Conservation (phyloP, 768 basidiomycete species). For the Termitomyces sp. region DNA sequence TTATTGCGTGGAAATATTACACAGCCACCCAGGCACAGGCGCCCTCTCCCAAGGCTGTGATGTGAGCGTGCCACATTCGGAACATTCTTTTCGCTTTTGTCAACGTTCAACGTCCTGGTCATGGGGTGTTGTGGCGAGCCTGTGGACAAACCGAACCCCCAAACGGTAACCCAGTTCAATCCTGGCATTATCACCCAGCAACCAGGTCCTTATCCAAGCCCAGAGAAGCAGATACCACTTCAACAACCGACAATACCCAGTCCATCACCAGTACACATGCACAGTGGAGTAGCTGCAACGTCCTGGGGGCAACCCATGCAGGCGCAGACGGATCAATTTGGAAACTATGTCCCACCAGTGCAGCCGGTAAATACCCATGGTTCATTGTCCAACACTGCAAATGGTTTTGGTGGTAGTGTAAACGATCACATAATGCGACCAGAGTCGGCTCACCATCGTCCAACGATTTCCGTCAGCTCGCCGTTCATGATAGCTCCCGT, state of each 20-base stretch:
- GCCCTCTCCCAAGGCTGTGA: constrained; percentile 7
- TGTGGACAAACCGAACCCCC: constrained; percentile 24
- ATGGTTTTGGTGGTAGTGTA: constrained; percentile 15
- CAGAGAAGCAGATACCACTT: constrained; percentile 40
- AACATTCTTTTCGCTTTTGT: neutral
- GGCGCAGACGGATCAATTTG: constrained; percentile 28
- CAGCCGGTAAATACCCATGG: constrained; percentile 15
- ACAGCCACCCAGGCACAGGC: constrained; percentile 25
- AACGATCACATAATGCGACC: constrained; percentile 26
- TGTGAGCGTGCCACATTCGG: constrained; percentile 1
- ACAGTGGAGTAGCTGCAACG: constrained; percentile 13
- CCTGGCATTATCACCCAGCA: constrained; percentile 43
- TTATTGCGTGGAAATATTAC: constrained; percentile 8
- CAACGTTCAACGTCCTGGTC: constrained; percentile 12
- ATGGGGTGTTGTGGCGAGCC: constrained; percentile 70
- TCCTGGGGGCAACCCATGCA: constrained; percentile 33
- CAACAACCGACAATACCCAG: constrained; percentile 35
- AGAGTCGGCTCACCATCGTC: constrained; percentile 20
- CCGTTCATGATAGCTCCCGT: constrained; percentile 17
- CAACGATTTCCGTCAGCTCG: constrained; percentile 15
- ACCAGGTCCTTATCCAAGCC: constrained; percentile 34
- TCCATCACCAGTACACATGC: constrained; percentile 16
- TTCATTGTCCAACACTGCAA: constrained; percentile 19
- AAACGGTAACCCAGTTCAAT: constrained; percentile 20
- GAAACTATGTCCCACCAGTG: constrained; percentile 14